These are phyloP conservation scores for Leccinellum albellum DNA, from an alignment of 768 basidiomycete genomes.

Conservation along the genomic window DNA sequence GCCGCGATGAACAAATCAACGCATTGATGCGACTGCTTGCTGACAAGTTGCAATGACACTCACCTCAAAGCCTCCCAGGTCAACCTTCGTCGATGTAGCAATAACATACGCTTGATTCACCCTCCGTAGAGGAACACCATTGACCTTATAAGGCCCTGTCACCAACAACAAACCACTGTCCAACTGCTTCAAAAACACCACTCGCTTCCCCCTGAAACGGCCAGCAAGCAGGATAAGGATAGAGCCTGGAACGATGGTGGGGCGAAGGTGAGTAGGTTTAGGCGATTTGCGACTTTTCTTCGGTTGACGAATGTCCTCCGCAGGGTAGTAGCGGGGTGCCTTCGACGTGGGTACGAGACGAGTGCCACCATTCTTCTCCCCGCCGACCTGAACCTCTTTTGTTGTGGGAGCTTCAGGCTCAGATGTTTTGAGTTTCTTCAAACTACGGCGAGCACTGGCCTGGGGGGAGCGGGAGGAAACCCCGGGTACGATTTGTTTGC, in stretches of 20 bases:
- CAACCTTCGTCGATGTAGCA: slow-evolving; percentile 93
- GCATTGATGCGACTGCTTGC: not conserved
- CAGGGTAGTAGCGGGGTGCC: slow-evolving; percentile 90
- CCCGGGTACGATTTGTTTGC: slow-evolving; percentile 79
- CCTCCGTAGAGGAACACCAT: slow-evolving; percentile 96
- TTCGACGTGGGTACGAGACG: slow-evolving; percentile 83
- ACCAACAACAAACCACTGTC: slow-evolving; percentile 89
- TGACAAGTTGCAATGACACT: slow-evolving; percentile 23
- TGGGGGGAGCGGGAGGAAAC: slow-evolving; percentile 81
- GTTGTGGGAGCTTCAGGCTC: slow-evolving; percentile 58
- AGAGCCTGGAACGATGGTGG: slow-evolving; percentile 89
- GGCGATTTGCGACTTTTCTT: slow-evolving; percentile 90
- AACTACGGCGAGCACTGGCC: slow-evolving; percentile 74
- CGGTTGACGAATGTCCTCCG: slow-evolving; percentile 87
- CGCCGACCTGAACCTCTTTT: slow-evolving; percentile 80
- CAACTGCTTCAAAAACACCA: slow-evolving; percentile 97
- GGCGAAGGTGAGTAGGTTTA: slow-evolving; percentile 74
- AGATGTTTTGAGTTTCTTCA: slow-evolving; percentile 81
- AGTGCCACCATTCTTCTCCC: slow-evolving; percentile 86
- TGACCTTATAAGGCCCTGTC: slow-evolving; percentile 96
- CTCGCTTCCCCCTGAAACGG: slow-evolving; percentile 96
- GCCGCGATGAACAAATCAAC: slow-evolving; percentile 7
- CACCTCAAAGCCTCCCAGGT: slow-evolving; percentile 72
- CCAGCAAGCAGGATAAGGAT: slow-evolving; percentile 96
- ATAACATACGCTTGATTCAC: slow-evolving; percentile 99